Base-by-base conservation (phyloP, 306 rosid genomes). In the Mucuna pruriens region DNA sequence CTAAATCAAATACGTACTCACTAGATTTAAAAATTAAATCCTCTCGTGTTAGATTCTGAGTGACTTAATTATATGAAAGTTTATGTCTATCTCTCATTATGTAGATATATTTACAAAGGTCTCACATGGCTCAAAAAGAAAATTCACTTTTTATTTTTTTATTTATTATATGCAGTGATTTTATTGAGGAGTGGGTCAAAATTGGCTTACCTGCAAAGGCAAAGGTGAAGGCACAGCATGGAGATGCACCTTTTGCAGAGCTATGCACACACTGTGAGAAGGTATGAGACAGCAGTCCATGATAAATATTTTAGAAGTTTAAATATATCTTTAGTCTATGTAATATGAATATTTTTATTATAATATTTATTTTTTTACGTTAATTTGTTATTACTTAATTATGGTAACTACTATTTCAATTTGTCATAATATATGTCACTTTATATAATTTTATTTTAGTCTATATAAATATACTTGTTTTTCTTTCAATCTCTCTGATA, bases 101-200 rank as follows among this genome's bases (percentile, higher is more conserved):
- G 17, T 61, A 6, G 22, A 34, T n/a, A 34, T 62, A 22, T 57
- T 22, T 22, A 57, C n/a, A 10, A 58, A 58, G 36, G 17, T 25
- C 17, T 4, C 55, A 65, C 54, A 62, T 31, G 55, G 23, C 33
- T 74, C 9, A 26, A 9, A 9, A 12, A 13, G 29, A 71, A 3
- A 31, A 5, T n/a, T 74, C 34, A 62, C 16, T 63, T 38, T 44
- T 52, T 29, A 22, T 60, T 46, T 16, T 16, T 39, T 12, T 23
- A 34, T 46, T 57, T 71, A 40, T 76, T 60, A 19, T 79, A 22
- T 80, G 86, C 86, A 95, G 99, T 83, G 94, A 91, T 66, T 91
- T 95, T 74, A 91, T 95, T 25, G 98, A 95, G 80, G 97, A 95
- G 49, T 95, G 99, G 99, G 91, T 95, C 67, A 89, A 84, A 62